Evolutionary conservation across 352 stramenopile species (phyloP).

Genomic region (Phytophthora ohioensis): DNA sequence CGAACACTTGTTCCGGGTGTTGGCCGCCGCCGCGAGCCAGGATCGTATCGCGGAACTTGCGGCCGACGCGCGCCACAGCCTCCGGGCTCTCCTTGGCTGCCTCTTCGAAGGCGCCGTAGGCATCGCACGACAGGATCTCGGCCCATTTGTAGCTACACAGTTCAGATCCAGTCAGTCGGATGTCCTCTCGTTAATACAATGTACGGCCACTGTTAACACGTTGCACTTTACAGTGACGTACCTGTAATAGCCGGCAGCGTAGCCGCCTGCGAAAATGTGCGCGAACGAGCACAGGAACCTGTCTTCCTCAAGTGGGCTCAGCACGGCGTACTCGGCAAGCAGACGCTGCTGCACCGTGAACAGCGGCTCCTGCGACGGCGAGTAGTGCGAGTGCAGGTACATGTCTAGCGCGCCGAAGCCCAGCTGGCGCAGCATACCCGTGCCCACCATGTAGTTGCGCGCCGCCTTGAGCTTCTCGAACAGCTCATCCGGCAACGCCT

Average conservation of each 20-base stretch:
- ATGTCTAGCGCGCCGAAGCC: conserved; percentile 94
- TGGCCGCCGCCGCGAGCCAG: conserved; percentile 87
- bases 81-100: conserved; percentile 64
- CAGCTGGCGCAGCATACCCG: conserved; percentile 95
- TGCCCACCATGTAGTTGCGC: conserved; percentile 96
- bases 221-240: conserved; percentile 49
- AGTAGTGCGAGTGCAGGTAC: conserved; percentile 83
- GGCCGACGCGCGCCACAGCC: conserved; percentile 85
- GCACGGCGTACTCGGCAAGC: conserved; percentile 83
- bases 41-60: conserved; percentile 95
- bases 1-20: conserved; percentile 94
- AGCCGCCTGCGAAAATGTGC: conserved; percentile 98
- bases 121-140: conserved; percentile 97
- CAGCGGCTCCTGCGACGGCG: conserved; percentile 75
- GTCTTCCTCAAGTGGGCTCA: conserved; percentile 94
- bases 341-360: conserved; percentile 96
- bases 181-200: not conserved
- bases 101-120: conserved; percentile 98
- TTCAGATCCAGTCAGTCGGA: conserved; percentile 10
- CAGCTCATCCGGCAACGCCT: conserved; percentile 93
- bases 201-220: conserved; percentile 5
- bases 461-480: conserved; percentile 97
- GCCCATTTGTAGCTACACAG: conserved; percentile 94
- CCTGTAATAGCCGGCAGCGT: conserved; percentile 97
- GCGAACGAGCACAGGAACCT: conserved; percentile 98